Evolutionary conservation across 1,139 yeast genomes (phyloP).

Genomic region (Schizosaccharomyces versatilis): DNA sequence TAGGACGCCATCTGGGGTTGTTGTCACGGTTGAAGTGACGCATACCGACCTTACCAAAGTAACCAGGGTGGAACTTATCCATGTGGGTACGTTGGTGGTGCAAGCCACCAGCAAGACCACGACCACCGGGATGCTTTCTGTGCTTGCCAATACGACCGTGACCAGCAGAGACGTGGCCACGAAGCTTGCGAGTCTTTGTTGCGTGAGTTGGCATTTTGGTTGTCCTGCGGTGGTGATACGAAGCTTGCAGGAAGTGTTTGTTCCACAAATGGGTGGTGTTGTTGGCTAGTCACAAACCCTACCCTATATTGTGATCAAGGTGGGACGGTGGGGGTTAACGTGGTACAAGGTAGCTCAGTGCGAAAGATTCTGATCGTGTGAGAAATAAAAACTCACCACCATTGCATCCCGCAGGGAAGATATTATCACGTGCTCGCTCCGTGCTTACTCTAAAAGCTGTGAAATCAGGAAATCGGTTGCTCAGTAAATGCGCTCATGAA

Average conservation of each 20-base stretch:
- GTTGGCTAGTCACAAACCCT: conserved; percentile 2
- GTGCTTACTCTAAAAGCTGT: too few relatives aligned
- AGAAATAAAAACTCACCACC: too few relatives aligned
- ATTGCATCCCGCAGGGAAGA: too few relatives aligned
- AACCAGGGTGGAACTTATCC: conserved; percentile 99
- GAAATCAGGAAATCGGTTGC: too few relatives aligned
- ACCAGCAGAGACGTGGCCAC: conserved; percentile 99
- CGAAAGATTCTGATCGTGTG: too few relatives aligned
- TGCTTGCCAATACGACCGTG: conserved; percentile 99
- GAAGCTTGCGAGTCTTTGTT: conserved; percentile 92
- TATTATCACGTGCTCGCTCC: too few relatives aligned
- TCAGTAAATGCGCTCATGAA: too few relatives aligned
- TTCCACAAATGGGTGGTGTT: background rate
- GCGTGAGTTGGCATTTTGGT: conserved; percentile 2
- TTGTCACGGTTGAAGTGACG: conserved; percentile 97
- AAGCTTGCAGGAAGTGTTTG: too few relatives aligned
- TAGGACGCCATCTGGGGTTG: conserved; percentile 63
- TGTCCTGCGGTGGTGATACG: conserved; percentile 3
- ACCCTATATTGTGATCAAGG: background rate
- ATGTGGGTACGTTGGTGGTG: conserved; percentile 99
- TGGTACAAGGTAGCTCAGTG: too few relatives aligned
- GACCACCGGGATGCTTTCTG: conserved; percentile 99
- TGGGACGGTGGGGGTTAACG: too few relatives aligned
- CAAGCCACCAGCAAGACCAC: conserved; percentile 99
- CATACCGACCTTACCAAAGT: conserved; percentile 99